Conservation (phyloP, 352 stramenopile species). For the Pythium dissimile region DNA sequence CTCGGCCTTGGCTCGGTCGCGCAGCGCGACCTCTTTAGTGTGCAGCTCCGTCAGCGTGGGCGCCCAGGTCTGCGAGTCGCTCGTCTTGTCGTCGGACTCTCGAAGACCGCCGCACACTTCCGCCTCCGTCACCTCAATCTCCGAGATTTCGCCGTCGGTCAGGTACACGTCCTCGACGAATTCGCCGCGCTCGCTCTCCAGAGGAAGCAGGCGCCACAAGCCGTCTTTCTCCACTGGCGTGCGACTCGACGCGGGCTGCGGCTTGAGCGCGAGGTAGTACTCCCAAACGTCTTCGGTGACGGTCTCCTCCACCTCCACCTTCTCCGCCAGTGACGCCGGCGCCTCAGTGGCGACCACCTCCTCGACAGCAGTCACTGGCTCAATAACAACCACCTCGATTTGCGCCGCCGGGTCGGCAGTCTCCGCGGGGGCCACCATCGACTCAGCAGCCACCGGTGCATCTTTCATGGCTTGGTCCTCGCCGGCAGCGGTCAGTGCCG, state of each 20-base stretch:
- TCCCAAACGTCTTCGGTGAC: conserved; percentile 19
- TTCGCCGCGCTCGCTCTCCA: conserved; percentile 44
- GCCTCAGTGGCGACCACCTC: neutral
- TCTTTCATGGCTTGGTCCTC: neutral
- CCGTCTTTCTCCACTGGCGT: conserved; percentile 27
- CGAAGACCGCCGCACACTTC: conserved; percentile 39
- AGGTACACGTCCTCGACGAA: conserved; percentile 56
- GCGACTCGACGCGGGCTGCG: conserved; percentile 26
- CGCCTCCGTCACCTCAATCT: conserved; percentile 64
- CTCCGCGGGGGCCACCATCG: too few relatives aligned
- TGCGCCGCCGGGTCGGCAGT: neutral
- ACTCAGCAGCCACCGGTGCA: neutral
- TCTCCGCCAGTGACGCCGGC: conserved; percentile 1
- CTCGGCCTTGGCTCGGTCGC: conserved; percentile 48
- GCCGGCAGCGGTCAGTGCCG: neutral
- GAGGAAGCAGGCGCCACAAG: conserved; percentile 55
- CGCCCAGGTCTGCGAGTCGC: conserved; percentile 29
- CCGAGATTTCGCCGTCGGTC: conserved; percentile 48
- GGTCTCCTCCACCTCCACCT: conserved; percentile 12
- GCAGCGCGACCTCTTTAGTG: conserved; percentile 46
- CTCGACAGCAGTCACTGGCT: neutral
- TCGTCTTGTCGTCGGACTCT: conserved; percentile 18
- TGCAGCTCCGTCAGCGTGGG: conserved; percentile 52
- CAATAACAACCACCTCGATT: neutral
- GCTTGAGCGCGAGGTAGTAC: conserved; percentile 18